Evolutionary conservation across 176 grass and related monocot species (phyloP), one percentile per base, ranked within the genome.

Genomic region (Lolium perenne): DNA sequence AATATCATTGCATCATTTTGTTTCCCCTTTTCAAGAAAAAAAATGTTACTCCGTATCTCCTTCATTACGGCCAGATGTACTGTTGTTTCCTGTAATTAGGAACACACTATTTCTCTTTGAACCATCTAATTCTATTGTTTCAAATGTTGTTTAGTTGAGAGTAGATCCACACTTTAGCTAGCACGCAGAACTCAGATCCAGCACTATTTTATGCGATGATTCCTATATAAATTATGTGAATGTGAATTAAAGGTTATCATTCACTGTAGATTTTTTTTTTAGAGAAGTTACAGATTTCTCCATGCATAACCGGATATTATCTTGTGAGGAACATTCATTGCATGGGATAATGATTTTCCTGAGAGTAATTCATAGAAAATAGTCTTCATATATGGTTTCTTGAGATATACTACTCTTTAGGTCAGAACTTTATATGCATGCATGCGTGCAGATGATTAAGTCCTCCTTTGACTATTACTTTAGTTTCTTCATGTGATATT

Each of bases 401-500:
- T 74, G 50, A 71, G 10, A 74, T 45, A 82, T 35, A 86, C 50
- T 35, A 86, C 50, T 54, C 2, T 82, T 86, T 77, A 61, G 60
- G 49, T 80, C 58, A 69, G 66, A 78, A 59, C 70, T 80, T 76
- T 61, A 76, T 25, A 80, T 86, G 83, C 86, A 50, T 80, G 82
- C 89, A 57, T 86, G 82, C 84, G 62, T 79, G 75, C 67, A 22
- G 38, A 20, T 25, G 75, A 53, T 80, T 84, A 87, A 87, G 87
- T 50, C 81, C 41, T 81, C 85, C 84, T 66, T 91, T 87, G 74
- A 69, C 65, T 14, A 79, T 66, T 84, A 32, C 74, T 87, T 83
- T 83, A 80, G 81, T 6, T 79, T 29, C 29, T 48, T 29, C 67
- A 91, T 91, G 89, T 43, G 85, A 87, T 91, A 91, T 84, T 76